phyloP scores from a whole-genome alignment of 1,284 basidiomycete species.

The Rugosomyces carneus region DNA sequence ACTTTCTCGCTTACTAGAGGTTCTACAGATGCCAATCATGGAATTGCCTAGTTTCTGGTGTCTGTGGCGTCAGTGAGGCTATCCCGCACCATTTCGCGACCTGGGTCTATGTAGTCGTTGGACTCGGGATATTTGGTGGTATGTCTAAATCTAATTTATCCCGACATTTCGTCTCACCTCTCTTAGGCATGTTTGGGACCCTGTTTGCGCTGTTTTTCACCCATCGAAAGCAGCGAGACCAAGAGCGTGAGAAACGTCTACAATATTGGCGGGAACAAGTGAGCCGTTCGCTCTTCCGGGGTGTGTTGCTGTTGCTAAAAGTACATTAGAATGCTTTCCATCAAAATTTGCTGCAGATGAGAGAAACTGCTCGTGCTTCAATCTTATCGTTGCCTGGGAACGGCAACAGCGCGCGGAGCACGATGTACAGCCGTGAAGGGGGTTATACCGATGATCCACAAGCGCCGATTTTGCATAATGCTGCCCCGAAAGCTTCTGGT shows the following conservation, averaged over 20 bases:
- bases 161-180: not conserved
- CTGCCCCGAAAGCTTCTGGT: conserved; percentile 45
- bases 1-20: conserved; percentile 5
- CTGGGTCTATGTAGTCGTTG: conserved; percentile 74
- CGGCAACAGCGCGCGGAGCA: conserved; percentile 40
- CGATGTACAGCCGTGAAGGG: conserved; percentile 41
- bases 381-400: conserved; percentile 48
- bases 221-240: conserved; percentile 65
- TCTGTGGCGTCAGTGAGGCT: conserved; percentile 58
- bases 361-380: conserved; percentile 61
- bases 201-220: conserved; percentile 62
- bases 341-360: conserved; percentile 72
- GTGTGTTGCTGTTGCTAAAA: not conserved
- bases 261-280: conserved; percentile 89
- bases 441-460: conserved; percentile 48
- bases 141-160: not conserved
- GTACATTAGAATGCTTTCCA: conserved; percentile 60
- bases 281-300: conserved; percentile 8
- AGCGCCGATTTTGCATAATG: conserved; percentile 43
- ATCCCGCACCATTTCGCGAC: conserved; percentile 56
- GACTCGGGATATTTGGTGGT: conserved; percentile 67
- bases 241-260: conserved; percentile 73
- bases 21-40: conserved; percentile 59
- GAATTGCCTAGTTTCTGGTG: conserved; percentile 62
- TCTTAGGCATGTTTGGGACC: conserved; percentile 65